Evolutionary conservation across 805 yeast genomes (phyloP), one percentile per base, ranked within the genome.

Genomic region (Candida chauliodis): DNA sequence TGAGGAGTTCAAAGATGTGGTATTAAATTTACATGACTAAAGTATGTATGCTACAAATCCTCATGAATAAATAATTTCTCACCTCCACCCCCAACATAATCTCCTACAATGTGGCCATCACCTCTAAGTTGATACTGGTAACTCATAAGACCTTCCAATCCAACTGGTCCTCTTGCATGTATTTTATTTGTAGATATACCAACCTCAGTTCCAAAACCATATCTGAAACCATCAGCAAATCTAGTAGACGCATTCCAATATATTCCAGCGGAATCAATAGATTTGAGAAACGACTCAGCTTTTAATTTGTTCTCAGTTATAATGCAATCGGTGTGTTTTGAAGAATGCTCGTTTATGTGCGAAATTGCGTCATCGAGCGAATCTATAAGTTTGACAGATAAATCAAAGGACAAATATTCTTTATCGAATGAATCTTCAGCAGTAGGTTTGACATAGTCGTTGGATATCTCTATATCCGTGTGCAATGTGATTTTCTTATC

Each of bases 161-260:
- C 99, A 23, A 93, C 98, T 11, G 99, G 99, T 2, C 99, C 99
- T 53, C 99, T 76, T 8, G 99, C 96, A 58, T 93, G 99, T 45
- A 93, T 88, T 61, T 93, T 93, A 57, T 91, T 90, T 31, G 99
- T 93, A 34, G 95, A 84, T 43, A 93, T 91, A 24, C 99, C 99
- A 13, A 93, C 99, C 61, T 93, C 99, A 5, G 99, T 84, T 37
- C 99, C 99, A 58, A 95, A 93, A 0, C 99, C 99, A 56, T 91
- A 93, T 58, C 99, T 77, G 73, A 87, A 93, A 3, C 99, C 99
- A 61, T 93, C 99, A 5, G 99, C 98, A 66, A 93, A 93, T 56
- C 99, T 73, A 7, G 98, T 88, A 15, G 96, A 85, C 35, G 95
- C 91, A 57, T 93, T 93, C 98, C 98, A 91, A 68, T 88, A 93